Percentiles rank a stretch among this genome's conserved stretches.
These are phyloP conservation scores for Fraxinus dipetala DNA, from an alignment of 305 asterid species.

Conservation along the genomic window DNA sequence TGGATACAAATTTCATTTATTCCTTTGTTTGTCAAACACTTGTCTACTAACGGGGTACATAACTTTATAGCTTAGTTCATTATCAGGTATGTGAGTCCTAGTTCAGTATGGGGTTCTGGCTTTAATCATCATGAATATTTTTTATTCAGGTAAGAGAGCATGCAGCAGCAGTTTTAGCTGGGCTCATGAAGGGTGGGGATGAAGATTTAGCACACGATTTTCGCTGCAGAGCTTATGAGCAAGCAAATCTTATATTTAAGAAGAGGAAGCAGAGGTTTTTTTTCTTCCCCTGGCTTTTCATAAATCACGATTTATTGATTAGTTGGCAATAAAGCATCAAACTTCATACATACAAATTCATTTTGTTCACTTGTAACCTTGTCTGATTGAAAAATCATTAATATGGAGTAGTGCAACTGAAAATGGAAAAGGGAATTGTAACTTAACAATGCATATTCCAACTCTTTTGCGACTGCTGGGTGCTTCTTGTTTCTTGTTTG, in stretches of 20 bases:
- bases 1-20: conserved; percentile 14
- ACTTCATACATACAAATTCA: neutral
- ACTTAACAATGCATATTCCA: neutral
- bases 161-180: conserved; percentile 99
- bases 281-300: conserved; percentile 22
- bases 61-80: neutral
- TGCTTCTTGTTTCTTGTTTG: neutral
- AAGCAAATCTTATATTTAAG: conserved; percentile 61
- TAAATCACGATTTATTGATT: conserved; percentile 4
- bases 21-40: neutral
- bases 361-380: neutral
- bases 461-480: neutral
- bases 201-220: conserved; percentile 69
- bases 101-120: conserved; percentile 10
- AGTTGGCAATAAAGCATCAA: conserved; percentile 11
- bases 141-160: conserved; percentile 88
- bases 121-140: conserved; percentile 3
- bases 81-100: conserved; percentile 21
- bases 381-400: neutral
- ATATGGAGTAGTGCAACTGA: neutral
- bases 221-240: conserved; percentile 76
- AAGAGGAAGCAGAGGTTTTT: conserved; percentile 69
- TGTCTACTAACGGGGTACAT: conserved; percentile 2
- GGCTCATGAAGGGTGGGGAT: conserved; percentile 93
- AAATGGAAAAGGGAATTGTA: neutral